Evolutionary conservation across 441 rosid genomes (phyloP).

Genomic region (Macaranga tanarius): DNA sequence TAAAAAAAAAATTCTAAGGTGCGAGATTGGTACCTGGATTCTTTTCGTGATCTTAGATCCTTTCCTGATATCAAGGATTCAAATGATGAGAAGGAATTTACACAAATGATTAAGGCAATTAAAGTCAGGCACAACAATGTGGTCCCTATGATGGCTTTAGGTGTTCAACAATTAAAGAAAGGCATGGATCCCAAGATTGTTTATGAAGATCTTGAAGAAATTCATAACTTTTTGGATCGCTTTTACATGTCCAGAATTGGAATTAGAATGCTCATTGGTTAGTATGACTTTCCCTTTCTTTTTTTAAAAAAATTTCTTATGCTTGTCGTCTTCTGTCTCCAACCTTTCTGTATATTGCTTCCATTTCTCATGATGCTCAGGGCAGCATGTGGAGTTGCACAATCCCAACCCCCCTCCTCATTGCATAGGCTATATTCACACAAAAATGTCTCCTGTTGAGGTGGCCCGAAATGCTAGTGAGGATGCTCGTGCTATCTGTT

Average conservation of each 20-base stretch:
- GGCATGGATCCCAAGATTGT: conserved; percentile 48
- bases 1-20: conserved; percentile 62
- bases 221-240: conserved; percentile 91
- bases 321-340: conserved; percentile 16
- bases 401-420: conserved; percentile 84
- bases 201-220: conserved; percentile 70
- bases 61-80: conserved; percentile 75
- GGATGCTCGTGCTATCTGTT: conserved; percentile 81
- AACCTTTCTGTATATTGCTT: conserved; percentile 11
- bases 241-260: conserved; percentile 98
- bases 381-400: conserved; percentile 98
- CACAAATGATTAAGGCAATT: conserved; percentile 89
- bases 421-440: conserved; percentile 81
- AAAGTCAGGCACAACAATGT: conserved; percentile 98
- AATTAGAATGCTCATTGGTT: conserved; percentile 96
- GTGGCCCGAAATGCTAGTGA: conserved; percentile 84
- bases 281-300: conserved; percentile 21
- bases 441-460: conserved; percentile 92
- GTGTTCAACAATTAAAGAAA: conserved; percentile 94
- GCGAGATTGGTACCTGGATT: conserved; percentile 97
- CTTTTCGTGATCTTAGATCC: conserved; percentile 83
- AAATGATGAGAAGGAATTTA: conserved; percentile 70
- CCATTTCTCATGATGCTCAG: conserved; percentile 47
- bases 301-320: conserved; percentile 2
- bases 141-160: conserved; percentile 94